phyloP scores from a whole-genome alignment of 208 protist genomes.

The Acanthamoeba pearcei region DNA sequence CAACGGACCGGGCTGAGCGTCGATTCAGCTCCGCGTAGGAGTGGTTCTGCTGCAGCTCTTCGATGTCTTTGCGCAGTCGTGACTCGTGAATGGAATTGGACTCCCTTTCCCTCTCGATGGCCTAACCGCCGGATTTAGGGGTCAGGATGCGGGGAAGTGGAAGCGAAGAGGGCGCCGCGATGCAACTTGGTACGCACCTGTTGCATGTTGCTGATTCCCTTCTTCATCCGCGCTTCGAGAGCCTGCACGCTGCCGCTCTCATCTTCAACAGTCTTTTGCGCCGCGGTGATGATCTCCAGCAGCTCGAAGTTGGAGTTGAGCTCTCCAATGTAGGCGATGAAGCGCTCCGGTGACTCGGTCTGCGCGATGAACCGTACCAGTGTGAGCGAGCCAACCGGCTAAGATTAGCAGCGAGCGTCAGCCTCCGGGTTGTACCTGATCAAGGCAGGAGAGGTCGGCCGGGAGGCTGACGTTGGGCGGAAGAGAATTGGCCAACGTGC shows the following conservation, averaged over 20 bases:
- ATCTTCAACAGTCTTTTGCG: conserved; percentile 27
- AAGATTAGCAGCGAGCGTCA: not conserved
- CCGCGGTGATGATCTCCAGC: conserved; percentile 32
- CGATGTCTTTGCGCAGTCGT: conserved; percentile 30
- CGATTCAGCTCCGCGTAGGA: not conserved
- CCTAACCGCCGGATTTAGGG: not conserved
- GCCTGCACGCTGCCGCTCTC: conserved; percentile 39
- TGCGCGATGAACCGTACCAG: not conserved
- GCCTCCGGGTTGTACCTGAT: not conserved
- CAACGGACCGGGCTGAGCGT: not conserved
- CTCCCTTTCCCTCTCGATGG: conserved; percentile 57
- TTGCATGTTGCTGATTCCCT: conserved; percentile 24
- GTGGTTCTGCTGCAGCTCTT: conserved; percentile 43
- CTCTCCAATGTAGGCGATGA: conserved; percentile 44
- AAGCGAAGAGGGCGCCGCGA: not conserved
- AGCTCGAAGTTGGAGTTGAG: conserved; percentile 64
- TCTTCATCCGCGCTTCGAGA: conserved; percentile 14
- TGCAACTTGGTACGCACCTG: not conserved
- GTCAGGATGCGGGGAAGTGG: too few relatives aligned
- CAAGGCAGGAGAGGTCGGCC: conserved; percentile 20
- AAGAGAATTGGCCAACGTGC: not conserved
- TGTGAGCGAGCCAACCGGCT: not conserved
- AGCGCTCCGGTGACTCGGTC: conserved; percentile 25
- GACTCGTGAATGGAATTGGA: conserved; percentile 53
- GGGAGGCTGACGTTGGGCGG: conserved; percentile 55